Evolutionary conservation across 2,329 filamentous ascomycete genomes (phyloP), one percentile per base, ranked within the genome.

Genomic region (Claviceps spartinae): DNA sequence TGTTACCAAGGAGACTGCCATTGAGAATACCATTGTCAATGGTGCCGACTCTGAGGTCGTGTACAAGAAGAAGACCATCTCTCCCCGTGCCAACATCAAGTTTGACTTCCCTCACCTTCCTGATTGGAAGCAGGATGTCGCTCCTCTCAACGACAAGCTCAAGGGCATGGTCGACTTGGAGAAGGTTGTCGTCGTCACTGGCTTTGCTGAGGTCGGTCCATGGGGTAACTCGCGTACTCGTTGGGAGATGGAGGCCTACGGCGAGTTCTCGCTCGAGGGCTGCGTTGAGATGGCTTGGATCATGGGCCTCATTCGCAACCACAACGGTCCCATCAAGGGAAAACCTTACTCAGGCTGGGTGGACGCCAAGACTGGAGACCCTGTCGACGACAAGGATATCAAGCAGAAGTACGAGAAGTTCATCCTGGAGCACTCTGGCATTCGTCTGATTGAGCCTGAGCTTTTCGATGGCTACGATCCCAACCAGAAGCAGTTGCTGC

Each of bases 231-330:
- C 93, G 2, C 83, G 93, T 62, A 98, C 93, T 46, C 83, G 93
- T 56, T 98, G 93, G 93, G 93, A 98, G 74, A 98, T 98, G 91
- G 93, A 98, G 69, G 90, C 93, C 1, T 83, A 90, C 59, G 93
- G 93, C 65, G 81, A 95, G 64, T 98, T 98, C 74, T 97, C 93
- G 8, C 81, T 98, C 14, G 94, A 98, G 69, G 93, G 93, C 34
- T 97, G 93, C 63, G 85, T 98, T 55, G 93, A 98, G 71, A 98
- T 98, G 93, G 90, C 93, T 36, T 98, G 93, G 93, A 88, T 98
- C 69, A 98, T 97, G 91, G 93, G 93, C 64, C 82, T 97, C 54
- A 97, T 98, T 75, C 96, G 91, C 78, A 95, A 98, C 69, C 88
- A 95, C 75, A 97, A 97, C 61, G 93, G 93, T 18, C 83, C 85